Conservation (phyloP, 1,284 basidiomycete species). For the Ceratorhiza oryzae-sativae region DNA sequence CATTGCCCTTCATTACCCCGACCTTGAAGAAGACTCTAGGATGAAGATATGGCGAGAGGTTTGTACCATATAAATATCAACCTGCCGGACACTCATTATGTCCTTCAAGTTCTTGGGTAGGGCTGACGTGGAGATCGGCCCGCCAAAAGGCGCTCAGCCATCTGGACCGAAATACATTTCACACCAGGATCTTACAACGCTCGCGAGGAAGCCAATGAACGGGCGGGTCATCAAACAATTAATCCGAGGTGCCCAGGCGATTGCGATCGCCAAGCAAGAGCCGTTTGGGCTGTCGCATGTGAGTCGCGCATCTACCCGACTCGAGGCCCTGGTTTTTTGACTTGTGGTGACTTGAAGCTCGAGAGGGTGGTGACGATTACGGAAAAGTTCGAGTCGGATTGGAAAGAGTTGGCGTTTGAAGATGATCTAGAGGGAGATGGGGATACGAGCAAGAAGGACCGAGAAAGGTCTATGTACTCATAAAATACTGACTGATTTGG, state of each 20-base stretch:
- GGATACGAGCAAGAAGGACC: background rate
- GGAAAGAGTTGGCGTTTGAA: slow-evolving; percentile 18
- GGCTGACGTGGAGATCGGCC: background rate
- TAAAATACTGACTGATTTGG: background rate
- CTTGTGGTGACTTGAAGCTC: background rate
- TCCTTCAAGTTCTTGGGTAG: background rate
- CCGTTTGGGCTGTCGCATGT: slow-evolving; percentile 12
- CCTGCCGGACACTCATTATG: background rate
- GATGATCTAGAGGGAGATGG: slow-evolving; percentile 7
- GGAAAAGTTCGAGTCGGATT: slow-evolving; percentile 23
- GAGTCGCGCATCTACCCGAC: background rate
- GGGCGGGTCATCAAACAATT: slow-evolving; percentile 20
- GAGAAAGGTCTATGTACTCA: slow-evolving; percentile 25
- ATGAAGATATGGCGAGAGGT: slow-evolving; percentile 15
- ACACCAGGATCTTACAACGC: slow-evolving; percentile 1
- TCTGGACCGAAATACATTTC: slow-evolving; percentile 18
- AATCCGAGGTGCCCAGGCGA: slow-evolving; percentile 14
- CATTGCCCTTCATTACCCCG: slow-evolving; percentile 9
- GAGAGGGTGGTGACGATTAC: slow-evolving; percentile 4
- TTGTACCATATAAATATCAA: background rate
- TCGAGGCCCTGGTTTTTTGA: background rate
- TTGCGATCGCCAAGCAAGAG: slow-evolving; percentile 16
- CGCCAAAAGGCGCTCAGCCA: background rate
- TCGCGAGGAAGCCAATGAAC: slow-evolving; percentile 11
- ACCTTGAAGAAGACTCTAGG: slow-evolving; percentile 6